Evolutionary conservation across 2,329 filamentous ascomycete genomes (phyloP), one percentile per base, ranked within the genome.

Genomic region (Aspergillus chevalieri): DNA sequence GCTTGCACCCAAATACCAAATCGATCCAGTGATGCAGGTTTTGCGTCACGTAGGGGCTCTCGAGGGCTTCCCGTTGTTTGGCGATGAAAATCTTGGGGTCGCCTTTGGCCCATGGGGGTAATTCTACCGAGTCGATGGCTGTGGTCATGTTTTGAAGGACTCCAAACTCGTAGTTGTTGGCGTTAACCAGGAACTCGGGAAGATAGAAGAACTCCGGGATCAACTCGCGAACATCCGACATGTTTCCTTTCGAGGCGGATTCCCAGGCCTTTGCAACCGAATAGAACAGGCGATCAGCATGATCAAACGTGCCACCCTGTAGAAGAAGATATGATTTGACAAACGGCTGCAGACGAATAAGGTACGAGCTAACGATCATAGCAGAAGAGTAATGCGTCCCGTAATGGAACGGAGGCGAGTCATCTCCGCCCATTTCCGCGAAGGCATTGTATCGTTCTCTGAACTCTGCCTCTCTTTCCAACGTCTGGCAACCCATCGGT

Each of bases 361-460:
- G 79, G 62, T 96, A 98, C 0, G 91, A 96, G 10, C 90, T 90
- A 6, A 98, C 93, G 51, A 95, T 96, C 93, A 97, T 98, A 6
- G 93, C 93, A 2, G 93, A 97, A 1, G 93, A 97, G 68, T 98
- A 98, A 66, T 98, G 94, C 0, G 94, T 98, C 15, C 93, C 93
- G 59, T 97, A 98, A 65, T 98, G 93, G 66, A 96, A 98, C 0
- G 93, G 87, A 0, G 87, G 85, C 43, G 79, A 77, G 49, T 78
- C 78, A 39, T 76, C 72, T 56, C 95, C 91, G 6, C 86, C 89
- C 77, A 98, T 95, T 65, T 97, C 93, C 1, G 85, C 85, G 65
- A 98, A 85, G 14, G 89, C 87, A 57, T 85, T 83, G 66, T 95
- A 97, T 26, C 90, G 83, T 60, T 94, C 87, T 46, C 83, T 80